Evolutionary conservation across 352 stramenopile genomes (phyloP).

Genomic region (Stramenopiles sp.): DNA sequence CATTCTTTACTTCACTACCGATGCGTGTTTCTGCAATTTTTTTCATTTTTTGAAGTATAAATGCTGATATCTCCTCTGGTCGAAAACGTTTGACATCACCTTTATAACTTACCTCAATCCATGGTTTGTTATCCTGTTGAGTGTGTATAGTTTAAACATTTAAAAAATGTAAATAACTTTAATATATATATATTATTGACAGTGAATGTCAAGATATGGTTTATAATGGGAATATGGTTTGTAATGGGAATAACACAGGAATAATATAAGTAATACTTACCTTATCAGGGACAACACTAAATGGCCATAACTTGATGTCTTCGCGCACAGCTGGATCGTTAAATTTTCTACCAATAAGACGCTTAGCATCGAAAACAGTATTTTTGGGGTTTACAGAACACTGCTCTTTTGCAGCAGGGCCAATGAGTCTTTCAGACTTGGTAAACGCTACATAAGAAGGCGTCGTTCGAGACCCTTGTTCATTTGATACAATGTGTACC

Average conservation of each 20-base stretch:
- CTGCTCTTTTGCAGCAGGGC: slow-evolving; percentile 63
- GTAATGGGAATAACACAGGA: too few relatives aligned
- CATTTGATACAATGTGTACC: slow-evolving; percentile 43
- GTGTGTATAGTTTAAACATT: too few relatives aligned
- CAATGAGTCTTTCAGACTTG: slow-evolving; percentile 60
- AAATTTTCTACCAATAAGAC: slow-evolving; percentile 32
- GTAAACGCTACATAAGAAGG: slow-evolving; percentile 79
- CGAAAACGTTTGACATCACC: slow-evolving; percentile 30
- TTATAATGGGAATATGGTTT: too few relatives aligned
- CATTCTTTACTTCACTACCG: slow-evolving; percentile 35
- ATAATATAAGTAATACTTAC: too few relatives aligned
- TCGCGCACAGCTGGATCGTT: slow-evolving; percentile 24
- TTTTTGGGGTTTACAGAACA: slow-evolving; percentile 54
- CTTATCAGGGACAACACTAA: slow-evolving; percentile 28
- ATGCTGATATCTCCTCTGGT: slow-evolving; percentile 31
- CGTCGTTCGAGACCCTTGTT: slow-evolving; percentile 62
- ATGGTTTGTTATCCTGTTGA: slow-evolving; percentile 28
- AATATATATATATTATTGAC: too few relatives aligned
- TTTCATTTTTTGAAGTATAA: slow-evolving; percentile 43
- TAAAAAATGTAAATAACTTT: too few relatives aligned
- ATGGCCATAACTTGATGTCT: slow-evolving; percentile 42
- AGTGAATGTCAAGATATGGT: too few relatives aligned
- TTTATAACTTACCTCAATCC: slow-evolving; percentile 36
- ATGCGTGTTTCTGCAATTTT: slow-evolving; percentile 33
- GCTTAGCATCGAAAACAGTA: slow-evolving; percentile 40